Evolutionary conservation across 2,329 filamentous ascomycete species (phyloP).

Genomic region (Venturia effusa): DNA sequence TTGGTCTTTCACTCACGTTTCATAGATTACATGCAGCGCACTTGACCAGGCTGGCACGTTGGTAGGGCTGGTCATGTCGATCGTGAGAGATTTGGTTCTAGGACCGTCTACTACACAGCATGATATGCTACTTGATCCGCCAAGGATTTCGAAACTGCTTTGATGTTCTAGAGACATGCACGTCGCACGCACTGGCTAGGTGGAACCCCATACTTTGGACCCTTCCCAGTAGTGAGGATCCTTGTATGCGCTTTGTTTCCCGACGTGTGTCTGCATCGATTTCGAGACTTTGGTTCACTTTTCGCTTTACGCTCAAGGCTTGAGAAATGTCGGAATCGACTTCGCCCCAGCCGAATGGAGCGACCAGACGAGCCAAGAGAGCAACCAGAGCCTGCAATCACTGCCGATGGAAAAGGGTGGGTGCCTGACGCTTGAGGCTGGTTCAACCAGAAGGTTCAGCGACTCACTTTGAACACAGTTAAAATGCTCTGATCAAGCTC

Average conservation of each 20-base stretch:
- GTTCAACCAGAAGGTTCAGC: background rate
- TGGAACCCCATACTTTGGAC: background rate
- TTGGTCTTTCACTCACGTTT: background rate
- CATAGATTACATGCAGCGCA: background rate
- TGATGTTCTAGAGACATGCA: background rate
- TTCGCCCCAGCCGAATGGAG: background rate
- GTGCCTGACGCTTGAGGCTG: background rate
- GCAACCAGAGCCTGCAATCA: constrained; percentile 9
- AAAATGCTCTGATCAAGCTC: constrained; percentile 9
- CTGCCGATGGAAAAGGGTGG: constrained; percentile 9
- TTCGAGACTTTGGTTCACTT: background rate
- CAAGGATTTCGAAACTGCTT: background rate
- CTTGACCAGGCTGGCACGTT: background rate
- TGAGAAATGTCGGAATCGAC: constrained; percentile 1
- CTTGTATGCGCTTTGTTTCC: background rate
- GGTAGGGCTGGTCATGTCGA: background rate
- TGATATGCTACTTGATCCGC: background rate
- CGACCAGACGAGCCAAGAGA: background rate
- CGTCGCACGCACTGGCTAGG: background rate
- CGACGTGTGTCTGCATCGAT: background rate
- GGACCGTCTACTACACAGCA: too few relatives aligned
- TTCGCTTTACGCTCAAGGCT: background rate
- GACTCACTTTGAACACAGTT: background rate
- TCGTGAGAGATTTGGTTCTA: background rate
- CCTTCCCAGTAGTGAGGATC: background rate